Conservation (phyloP, 257 asterid species). For the Penstemon davidsonii region DNA sequence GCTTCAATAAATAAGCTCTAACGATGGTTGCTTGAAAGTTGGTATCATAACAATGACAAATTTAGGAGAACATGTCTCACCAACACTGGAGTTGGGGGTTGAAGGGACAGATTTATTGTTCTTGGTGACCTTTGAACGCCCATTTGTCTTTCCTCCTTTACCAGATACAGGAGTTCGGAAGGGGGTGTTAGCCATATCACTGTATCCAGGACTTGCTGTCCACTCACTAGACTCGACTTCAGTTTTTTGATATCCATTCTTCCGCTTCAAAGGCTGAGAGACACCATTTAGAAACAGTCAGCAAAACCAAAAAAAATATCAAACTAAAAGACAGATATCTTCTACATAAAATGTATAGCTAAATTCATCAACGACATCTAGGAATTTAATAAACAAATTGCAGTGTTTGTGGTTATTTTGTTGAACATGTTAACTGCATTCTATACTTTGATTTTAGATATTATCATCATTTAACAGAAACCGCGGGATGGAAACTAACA, state of each 20-base stretch:
- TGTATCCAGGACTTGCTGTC: conserved; percentile 54
- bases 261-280: conserved; percentile 69
- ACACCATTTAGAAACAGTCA: conserved; percentile 31
- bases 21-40: neutral
- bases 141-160: conserved; percentile 63
- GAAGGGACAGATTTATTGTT: conserved; percentile 57
- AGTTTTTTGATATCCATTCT: conserved; percentile 45
- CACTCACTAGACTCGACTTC: conserved; percentile 46
- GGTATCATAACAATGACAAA: conserved; percentile 5
- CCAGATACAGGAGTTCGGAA: conserved; percentile 68
- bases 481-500: too few relatives aligned
- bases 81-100: conserved; percentile 58
- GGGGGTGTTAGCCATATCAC: conserved; percentile 48
- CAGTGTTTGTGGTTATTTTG: neutral
- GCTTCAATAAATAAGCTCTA: conserved; percentile 4
- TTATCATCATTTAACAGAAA: neutral
- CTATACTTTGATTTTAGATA: neutral
- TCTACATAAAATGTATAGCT: neutral
- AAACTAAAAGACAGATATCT: neutral
- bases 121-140: conserved; percentile 65
- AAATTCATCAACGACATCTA: neutral
- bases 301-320: conserved; percentile 8
- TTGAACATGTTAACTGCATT: neutral
- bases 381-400: neutral
- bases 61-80: conserved; percentile 41